Percentiles rank a stretch among this genome's conserved stretches.
phyloP scores from a whole-genome alignment of 1,284 basidiomycete species.

The Malassezia brasiliensis region DNA sequence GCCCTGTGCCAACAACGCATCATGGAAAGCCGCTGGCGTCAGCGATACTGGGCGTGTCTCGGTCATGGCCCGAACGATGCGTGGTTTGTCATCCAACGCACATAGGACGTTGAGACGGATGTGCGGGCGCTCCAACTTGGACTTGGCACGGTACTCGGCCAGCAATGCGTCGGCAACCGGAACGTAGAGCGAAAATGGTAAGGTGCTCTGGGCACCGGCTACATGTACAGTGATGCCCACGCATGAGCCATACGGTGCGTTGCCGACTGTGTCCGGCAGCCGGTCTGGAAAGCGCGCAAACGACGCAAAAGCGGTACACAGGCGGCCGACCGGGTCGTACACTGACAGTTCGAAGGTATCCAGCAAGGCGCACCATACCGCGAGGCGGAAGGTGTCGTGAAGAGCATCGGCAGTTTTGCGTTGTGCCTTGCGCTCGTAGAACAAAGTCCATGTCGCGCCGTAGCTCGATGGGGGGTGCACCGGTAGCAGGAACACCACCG shows the following conservation, averaged over 20 bases:
- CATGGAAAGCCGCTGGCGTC: background rate
- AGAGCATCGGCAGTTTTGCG: background rate
- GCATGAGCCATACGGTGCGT: background rate
- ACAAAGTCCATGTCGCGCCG: background rate
- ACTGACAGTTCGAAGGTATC: conserved; percentile 8
- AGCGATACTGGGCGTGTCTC: background rate
- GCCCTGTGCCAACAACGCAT: background rate
- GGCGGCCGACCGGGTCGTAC: conserved; percentile 4
- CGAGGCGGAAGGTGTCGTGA: background rate
- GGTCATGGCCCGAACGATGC: background rate
- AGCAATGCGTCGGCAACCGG: background rate
- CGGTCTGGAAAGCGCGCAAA: background rate
- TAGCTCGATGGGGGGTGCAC: too few relatives aligned
- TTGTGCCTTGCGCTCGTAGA: background rate
- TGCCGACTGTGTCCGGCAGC: background rate
- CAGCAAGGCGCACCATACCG: conserved; percentile 5
- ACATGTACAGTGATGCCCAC: background rate
- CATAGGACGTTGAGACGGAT: conserved; percentile 10
- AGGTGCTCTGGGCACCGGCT: background rate
- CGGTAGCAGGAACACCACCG: conserved; percentile 5
- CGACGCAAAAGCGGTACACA: background rate
- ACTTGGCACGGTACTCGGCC: background rate
- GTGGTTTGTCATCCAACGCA: conserved; percentile 7
- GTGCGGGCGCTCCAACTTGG: background rate
- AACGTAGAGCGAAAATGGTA: background rate